Evolutionary conservation across 75 land plant species (phyloP), one percentile per base, ranked within the genome.

Genomic region (Pinus albicaulis): DNA sequence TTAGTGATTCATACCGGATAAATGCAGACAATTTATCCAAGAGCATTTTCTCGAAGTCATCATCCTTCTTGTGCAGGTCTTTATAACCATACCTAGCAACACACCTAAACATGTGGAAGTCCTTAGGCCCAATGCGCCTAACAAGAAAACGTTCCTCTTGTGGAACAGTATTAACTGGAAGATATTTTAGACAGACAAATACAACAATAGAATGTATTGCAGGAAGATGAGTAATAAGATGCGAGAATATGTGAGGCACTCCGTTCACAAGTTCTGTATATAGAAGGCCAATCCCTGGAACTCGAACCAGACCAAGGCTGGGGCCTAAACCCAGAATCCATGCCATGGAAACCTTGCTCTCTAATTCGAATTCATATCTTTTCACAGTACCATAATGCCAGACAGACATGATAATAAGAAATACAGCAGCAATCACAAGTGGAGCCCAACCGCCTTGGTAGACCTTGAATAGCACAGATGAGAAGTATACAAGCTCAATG

Each of bases 1-100:
- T 89, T 85, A 89, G 82, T 7, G 58, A 48, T 12, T 73, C 74
- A 25, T 73, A 7, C 58, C 57, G 48, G 55, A 73, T 73, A 55
- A 73, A 73, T 13, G 62, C 71, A 17, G 53, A 55, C 22, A 81
- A 57, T 1, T 57, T 55, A 57, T 81, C 83, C 82, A 91, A 65
- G 78, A 84, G 80, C 48, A 64, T 58, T 52, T 82, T 85, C 71
- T 84, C 87, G 68, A 89, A 88, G 25, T 77, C 77, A 22, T 76
- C 75, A 55, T 74, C 68, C 22, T 81, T 74, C 62, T 69, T 77
- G 59, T 79, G 81, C n/a, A 56, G 59, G 65, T 89, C 91, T 36
- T 74, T 80, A 79, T 89, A 89, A 38, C 90, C 92, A 71, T 89
- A 89, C 59, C 92, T 85, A 7, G 78, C 90, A 55, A 88, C 71